Percentiles rank a stretch among this genome's conserved stretches.
Evolutionary conservation across 345 rosid species (phyloP).

Genomic region (Aquilaria yunnanensis): DNA sequence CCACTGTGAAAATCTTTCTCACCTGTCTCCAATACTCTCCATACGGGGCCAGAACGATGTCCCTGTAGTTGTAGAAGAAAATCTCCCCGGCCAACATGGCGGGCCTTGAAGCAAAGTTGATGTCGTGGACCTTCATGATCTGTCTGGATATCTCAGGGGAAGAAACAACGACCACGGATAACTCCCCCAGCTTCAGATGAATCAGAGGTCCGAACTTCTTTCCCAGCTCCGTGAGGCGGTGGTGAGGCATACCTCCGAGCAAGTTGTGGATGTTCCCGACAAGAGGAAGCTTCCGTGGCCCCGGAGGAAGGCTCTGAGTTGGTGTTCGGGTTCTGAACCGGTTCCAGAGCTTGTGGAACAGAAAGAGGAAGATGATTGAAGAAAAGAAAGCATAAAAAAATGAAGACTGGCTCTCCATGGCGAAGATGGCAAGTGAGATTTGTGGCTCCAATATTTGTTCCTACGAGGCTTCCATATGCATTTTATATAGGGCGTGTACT

Average conservation of each 20-base stretch:
- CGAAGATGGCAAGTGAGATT: too few species aligned
- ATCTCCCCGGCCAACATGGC: background rate
- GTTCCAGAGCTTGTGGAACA: background rate
- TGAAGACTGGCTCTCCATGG: too few species aligned
- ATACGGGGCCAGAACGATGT: slow-evolving; percentile 7
- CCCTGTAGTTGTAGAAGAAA: slow-evolving; percentile 5
- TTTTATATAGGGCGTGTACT: too few species aligned
- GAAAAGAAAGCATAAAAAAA: background rate
- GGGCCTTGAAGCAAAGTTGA: slow-evolving; percentile 17
- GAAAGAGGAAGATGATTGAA: background rate
- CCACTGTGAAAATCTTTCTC: too few species aligned
- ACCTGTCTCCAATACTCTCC: too few species aligned
- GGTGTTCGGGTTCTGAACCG: background rate
- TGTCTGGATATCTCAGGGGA: slow-evolving; percentile 23
- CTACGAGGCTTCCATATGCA: too few species aligned
- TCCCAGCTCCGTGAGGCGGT: slow-evolving; percentile 10
- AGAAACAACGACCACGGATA: slow-evolving; percentile 20
- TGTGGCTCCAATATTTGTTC: too few species aligned
- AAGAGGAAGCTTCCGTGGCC: slow-evolving; percentile 26
- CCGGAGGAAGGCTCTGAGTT: slow-evolving; percentile 27
- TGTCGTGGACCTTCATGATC: slow-evolving; percentile 19
- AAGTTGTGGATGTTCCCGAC: slow-evolving; percentile 30
- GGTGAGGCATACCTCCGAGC: slow-evolving; percentile 18
- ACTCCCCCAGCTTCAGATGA: slow-evolving; percentile 24
- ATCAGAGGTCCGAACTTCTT: slow-evolving; percentile 22